These are phyloP conservation scores for Epipyxis sp. DNA, from an alignment of 108 stramenopile genomes.

Conservation along the genomic window DNA sequence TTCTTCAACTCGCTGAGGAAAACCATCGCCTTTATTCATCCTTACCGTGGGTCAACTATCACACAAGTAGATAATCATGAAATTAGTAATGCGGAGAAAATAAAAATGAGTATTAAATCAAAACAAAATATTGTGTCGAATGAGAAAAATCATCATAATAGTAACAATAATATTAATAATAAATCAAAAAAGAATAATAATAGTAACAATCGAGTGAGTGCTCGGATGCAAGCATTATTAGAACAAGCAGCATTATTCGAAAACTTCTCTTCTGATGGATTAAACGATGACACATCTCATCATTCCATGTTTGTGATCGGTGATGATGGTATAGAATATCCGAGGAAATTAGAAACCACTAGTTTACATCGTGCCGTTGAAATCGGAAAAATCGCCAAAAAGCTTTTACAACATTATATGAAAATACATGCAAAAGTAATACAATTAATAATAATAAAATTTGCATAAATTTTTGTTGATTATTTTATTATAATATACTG, in stretches of 20 bases:
- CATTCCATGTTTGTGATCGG: not conserved
- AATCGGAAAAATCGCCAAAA: not conserved
- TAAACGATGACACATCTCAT: not conserved
- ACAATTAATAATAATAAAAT: not conserved
- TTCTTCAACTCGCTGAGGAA: slow-evolving; percentile 13
- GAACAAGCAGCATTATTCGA: too few species aligned
- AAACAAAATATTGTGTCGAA: not conserved
- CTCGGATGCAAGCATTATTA: too few species aligned
- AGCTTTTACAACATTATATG: not conserved
- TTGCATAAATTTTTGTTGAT: not conserved
- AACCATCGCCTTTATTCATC: not conserved
- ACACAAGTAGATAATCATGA: not conserved
- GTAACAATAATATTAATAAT: not conserved
- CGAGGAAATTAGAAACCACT: not conserved
- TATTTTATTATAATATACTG: not conserved
- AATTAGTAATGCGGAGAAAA: not conserved
- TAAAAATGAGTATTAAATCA: not conserved
- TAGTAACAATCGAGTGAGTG: not conserved
- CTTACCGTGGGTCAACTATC: not conserved
- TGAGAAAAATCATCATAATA: not conserved
- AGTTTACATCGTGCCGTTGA: slow-evolving; percentile 1
- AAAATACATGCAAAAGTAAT: slow-evolving; percentile 3
- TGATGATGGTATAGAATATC: not conserved
- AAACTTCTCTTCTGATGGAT: not conserved
- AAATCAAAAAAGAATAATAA: not conserved